Base-by-base conservation (phyloP, 179 eudicot species). In the Beta lomatogona region DNA sequence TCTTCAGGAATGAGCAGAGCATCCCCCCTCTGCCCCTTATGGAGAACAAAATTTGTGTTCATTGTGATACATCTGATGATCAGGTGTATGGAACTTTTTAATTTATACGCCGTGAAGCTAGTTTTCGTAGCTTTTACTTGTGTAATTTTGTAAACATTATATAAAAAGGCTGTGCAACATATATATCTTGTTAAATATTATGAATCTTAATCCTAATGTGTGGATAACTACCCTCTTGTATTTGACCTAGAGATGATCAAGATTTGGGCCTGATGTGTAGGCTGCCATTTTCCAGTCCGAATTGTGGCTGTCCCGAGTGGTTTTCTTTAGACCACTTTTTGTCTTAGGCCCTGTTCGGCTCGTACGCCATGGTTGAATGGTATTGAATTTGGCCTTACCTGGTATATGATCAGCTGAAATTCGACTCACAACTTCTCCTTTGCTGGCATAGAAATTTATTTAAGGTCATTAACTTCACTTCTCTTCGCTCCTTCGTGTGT, bases 11-110 rank as follows among this genome's bases (percentile, higher is more conserved):
- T 64, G 88, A 86, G 19, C 87, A 85, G 72, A 85, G 87, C 81
- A 85, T 85, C 75, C 87, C 87, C 21, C 83, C 87, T 71, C 85
- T 85, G 75, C 87, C 87, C 8, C 64, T 82, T 79, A 79, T 78
- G 84, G 85, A 82, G 69, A 77, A 9, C 48, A 41, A 74, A 72
- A 73, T 44, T 78, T 13, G 46, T 75, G 41, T 31, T 28, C 73
- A 60, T 8, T 31, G 82, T 80, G 83, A 68, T 79, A 46, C 10
- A 19, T 21, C 57, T 41, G 77, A 81, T 68, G 73, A 41, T 13
- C 55, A 67, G 79, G 71, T 67, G 59, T 78, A 64, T 68, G 28
- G 28, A 73, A 72, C 41, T 25, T 36, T 73, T 77, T 71, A 36
- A 71, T 67, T 31, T 31, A 73, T 72, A 58, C 59, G n/a, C 7